These are phyloP conservation scores for Tetrahymena borealis DNA, from an alignment of 73 alveolate genomes.

Conservation along the genomic window DNA sequence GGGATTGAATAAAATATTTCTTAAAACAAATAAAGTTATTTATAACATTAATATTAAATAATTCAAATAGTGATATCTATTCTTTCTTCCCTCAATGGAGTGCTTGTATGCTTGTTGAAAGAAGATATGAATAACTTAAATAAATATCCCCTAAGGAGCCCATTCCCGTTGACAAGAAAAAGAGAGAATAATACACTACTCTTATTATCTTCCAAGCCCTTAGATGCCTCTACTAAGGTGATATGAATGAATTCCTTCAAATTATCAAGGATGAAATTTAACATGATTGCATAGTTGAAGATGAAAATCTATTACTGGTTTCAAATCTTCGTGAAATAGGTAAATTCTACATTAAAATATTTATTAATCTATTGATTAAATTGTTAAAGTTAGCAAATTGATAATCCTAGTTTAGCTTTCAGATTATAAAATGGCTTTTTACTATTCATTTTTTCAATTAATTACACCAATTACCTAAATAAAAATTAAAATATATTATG, in stretches of 20 bases:
- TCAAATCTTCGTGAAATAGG: neutral
- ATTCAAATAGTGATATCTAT: neutral
- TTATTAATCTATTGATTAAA: neutral
- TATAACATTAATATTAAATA: too few relatives aligned
- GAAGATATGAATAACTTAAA: neutral
- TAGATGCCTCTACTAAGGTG: neutral
- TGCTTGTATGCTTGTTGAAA: neutral
- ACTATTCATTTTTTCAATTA: too few relatives aligned
- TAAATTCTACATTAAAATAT: neutral
- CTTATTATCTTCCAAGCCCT: neutral
- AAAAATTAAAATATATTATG: too few relatives aligned
- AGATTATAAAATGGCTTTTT: too few relatives aligned
- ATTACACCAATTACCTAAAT: too few relatives aligned
- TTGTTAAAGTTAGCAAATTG: too few relatives aligned
- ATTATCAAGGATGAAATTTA: neutral
- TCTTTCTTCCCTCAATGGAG: neutral
- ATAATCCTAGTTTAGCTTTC: too few relatives aligned
- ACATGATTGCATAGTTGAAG: neutral
- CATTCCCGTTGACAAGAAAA: neutral
- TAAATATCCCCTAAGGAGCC: neutral
- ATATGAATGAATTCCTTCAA: neutral
- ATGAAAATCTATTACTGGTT: neutral
- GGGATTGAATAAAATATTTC: too few relatives aligned
- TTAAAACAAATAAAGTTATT: too few relatives aligned
- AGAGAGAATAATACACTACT: neutral